A percentile compares a stretch with the other conserved stretches of the same genome.
phyloP scores from a whole-genome alignment of 345 rosid genomes.

The Psidium guajava region DNA sequence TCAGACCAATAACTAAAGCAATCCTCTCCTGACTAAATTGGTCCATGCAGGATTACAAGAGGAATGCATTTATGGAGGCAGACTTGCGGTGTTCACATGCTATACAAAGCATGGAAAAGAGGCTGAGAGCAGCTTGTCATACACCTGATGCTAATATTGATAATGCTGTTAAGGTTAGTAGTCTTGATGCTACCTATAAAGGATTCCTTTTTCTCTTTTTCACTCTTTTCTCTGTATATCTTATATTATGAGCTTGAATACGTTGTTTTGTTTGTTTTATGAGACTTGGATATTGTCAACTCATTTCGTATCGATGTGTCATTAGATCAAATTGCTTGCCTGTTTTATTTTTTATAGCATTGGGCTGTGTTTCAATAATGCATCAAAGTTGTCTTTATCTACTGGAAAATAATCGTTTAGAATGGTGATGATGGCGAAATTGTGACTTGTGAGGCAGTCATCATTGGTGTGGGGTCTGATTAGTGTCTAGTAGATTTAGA shows the following conservation, averaged over 20 bases:
- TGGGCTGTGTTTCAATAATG: not conserved
- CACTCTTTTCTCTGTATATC: not conserved
- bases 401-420: not conserved
- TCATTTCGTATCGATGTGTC: not conserved
- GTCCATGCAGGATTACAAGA: slow-evolving; percentile 63
- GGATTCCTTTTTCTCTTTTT: not conserved
- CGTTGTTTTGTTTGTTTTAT: not conserved
- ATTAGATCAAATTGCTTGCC: not conserved
- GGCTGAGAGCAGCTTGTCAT: slow-evolving; percentile 87
- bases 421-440: not conserved
- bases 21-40: not conserved
- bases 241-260: not conserved
- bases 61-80: slow-evolving; percentile 81
- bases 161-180: slow-evolving; percentile 60
- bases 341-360: not conserved
- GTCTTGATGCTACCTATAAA: not conserved
- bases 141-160: slow-evolving; percentile 72
- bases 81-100: slow-evolving; percentile 61
- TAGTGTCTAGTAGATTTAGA: not conserved
- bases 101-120: slow-evolving; percentile 85
- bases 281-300: not conserved
- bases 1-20: not conserved
- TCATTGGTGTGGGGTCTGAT: not conserved
- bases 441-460: not conserved
- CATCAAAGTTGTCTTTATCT: not conserved